A percentile compares a stretch with the other conserved stretches of the same genome.
Evolutionary conservation across 495 filamentous ascomycete genomes (phyloP).

Genomic region (Glonium stellatum): DNA sequence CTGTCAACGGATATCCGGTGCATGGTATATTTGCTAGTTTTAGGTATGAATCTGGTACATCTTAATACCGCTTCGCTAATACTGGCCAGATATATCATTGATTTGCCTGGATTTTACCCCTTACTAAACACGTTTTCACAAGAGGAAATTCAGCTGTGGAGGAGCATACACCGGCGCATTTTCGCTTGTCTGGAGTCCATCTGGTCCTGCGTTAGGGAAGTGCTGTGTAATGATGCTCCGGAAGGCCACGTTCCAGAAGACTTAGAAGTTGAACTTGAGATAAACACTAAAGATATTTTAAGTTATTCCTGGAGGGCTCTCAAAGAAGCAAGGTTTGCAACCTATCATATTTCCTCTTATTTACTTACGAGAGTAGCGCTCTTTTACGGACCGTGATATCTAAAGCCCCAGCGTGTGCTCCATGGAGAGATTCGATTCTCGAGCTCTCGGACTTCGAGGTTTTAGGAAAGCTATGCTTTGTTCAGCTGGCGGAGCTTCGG

Average conservation of each 20-base stretch:
- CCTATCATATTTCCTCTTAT: background rate
- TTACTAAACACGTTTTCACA: slow-evolving; percentile 26
- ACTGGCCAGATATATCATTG: slow-evolving; percentile 33
- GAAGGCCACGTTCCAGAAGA: slow-evolving; percentile 78
- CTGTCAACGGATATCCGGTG: slow-evolving; percentile 34
- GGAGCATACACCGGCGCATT: slow-evolving; percentile 48
- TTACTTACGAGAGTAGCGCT: slow-evolving; percentile 39
- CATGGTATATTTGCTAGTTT: slow-evolving; percentile 43
- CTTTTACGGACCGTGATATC: slow-evolving; percentile 51
- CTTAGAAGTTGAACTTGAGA: slow-evolving; percentile 57
- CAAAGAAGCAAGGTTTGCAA: slow-evolving; percentile 73
- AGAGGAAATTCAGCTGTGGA: slow-evolving; percentile 13
- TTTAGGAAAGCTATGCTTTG: slow-evolving; percentile 66
- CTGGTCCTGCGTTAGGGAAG: slow-evolving; percentile 65
- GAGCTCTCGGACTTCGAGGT: slow-evolving; percentile 39
- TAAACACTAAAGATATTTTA: slow-evolving; percentile 74
- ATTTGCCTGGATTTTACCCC: slow-evolving; percentile 27
- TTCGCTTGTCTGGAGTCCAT: slow-evolving; percentile 52
- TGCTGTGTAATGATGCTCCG: slow-evolving; percentile 85
- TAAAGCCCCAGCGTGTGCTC: slow-evolving; percentile 30
- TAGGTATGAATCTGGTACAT: slow-evolving; percentile 21
- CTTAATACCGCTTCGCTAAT: slow-evolving; percentile 15
- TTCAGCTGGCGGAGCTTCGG: slow-evolving; percentile 71
- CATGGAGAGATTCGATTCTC: background rate
- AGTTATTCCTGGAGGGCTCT: slow-evolving; percentile 91